Conservation (phyloP, 2,329 filamentous ascomycete genomes). For the Aspergillus chevalieri region DNA sequence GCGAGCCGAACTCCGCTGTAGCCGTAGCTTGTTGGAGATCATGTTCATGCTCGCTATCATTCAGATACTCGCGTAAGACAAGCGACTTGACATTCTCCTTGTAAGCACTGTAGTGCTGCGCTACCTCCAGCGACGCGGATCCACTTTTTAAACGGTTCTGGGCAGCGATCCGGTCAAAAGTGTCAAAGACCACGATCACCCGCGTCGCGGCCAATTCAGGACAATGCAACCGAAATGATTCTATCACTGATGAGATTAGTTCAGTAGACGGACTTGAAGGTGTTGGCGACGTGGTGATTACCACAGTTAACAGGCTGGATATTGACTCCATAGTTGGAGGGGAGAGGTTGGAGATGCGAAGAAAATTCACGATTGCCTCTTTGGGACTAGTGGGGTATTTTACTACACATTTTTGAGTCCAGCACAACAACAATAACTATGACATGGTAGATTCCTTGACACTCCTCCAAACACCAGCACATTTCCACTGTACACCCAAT, state of each 20-base stretch:
- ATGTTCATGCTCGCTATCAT: neutral
- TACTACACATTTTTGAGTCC: too few relatives aligned
- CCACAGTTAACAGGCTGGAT: constrained; percentile 5
- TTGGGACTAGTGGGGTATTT: too few relatives aligned
- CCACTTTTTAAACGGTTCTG: constrained; percentile 4
- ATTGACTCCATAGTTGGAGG: neutral
- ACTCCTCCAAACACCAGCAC: constrained; percentile 32
- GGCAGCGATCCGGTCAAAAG: constrained; percentile 2
- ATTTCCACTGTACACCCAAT: constrained; percentile 42
- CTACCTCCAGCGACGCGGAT: constrained; percentile 1
- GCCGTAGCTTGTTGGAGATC: neutral
- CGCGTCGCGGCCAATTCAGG: constrained; percentile 1
- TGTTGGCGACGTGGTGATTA: constrained; percentile 6
- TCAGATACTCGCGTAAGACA: neutral
- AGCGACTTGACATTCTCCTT: constrained; percentile 1
- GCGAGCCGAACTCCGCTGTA: constrained; percentile 5
- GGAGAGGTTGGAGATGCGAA: too few relatives aligned
- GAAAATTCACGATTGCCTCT: too few relatives aligned
- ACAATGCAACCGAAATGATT: constrained; percentile 4
- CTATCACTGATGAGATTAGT: constrained; percentile 3
- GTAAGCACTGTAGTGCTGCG: constrained; percentile 1
- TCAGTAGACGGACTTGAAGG: constrained; percentile 4
- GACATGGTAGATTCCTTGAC: too few relatives aligned
- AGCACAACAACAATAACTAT: too few relatives aligned
- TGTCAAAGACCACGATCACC: constrained; percentile 8